Evolutionary conservation across 768 basidiomycete species (phyloP).

Genomic region (Postia placenta): DNA sequence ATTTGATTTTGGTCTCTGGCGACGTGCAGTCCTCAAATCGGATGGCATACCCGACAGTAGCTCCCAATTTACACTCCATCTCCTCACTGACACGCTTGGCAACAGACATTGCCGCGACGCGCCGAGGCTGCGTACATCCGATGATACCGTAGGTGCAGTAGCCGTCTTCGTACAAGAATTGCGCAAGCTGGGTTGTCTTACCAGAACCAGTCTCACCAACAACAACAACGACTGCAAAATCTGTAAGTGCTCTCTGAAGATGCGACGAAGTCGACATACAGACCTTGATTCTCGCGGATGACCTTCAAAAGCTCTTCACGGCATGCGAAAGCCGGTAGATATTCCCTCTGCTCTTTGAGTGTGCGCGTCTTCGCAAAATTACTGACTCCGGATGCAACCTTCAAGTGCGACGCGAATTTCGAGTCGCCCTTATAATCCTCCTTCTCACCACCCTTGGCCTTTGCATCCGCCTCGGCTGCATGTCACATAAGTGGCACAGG

Average conservation of each 20-base stretch:
- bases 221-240: constrained; percentile 77
- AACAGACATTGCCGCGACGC: constrained; percentile 99
- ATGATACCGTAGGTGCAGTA: constrained; percentile 87
- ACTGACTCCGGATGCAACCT: constrained; percentile 70
- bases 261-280: not conserved
- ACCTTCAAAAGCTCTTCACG: constrained; percentile 86
- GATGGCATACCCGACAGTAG: constrained; percentile 92
- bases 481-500: not conserved
- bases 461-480: constrained; percentile 45
- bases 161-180: constrained; percentile 96
- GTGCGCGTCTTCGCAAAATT: constrained; percentile 77
- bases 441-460: constrained; percentile 42
- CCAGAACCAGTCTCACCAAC: constrained; percentile 99
- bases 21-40: constrained; percentile 98
- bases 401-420: constrained; percentile 94
- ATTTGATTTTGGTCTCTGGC: constrained; percentile 93
- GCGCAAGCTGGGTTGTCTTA: constrained; percentile 94
- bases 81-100: constrained; percentile 99
- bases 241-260: not conserved
- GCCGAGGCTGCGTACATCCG: constrained; percentile 96
- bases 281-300: constrained; percentile 93
- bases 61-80: constrained; percentile 95
- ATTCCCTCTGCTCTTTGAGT: constrained; percentile 92
- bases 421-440: constrained; percentile 89
- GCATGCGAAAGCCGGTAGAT: constrained; percentile 95